Evolutionary conservation across 331 rosid genomes (phyloP).

Genomic region (Acacia pycnantha): DNA sequence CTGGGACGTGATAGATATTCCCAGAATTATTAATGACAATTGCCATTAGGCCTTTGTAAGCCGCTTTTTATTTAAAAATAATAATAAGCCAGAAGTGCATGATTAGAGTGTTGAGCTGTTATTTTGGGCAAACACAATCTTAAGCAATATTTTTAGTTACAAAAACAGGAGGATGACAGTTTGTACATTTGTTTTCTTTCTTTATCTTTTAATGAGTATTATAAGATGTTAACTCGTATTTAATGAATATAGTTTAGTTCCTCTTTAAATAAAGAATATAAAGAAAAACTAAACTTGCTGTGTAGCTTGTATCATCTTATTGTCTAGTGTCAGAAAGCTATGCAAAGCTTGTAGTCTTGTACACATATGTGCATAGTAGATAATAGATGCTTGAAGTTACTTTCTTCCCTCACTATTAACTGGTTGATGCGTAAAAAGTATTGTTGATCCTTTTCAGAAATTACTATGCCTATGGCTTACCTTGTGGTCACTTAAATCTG

Average conservation of each 20-base stretch:
- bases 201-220: background rate
- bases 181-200: background rate
- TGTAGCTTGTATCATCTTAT: background rate
- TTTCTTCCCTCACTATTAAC: background rate
- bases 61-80: background rate
- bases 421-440: background rate
- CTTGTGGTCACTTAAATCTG: slow-evolving; percentile 35
- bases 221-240: background rate
- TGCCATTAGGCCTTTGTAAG: background rate
- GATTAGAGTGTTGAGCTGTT: background rate
- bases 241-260: background rate
- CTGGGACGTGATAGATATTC: background rate
- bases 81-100: background rate
- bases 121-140: background rate
- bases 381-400: background rate
- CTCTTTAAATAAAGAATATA: background rate
- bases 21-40: background rate
- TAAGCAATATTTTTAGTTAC: background rate
- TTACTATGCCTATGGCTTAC: slow-evolving; percentile 8
- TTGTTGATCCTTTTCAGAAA: slow-evolving; percentile 18
- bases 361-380: background rate
- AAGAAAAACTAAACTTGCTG: background rate
- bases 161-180: background rate
- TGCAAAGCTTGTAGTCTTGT: background rate
- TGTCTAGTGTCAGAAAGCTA: background rate